Conservation (phyloP, 768 basidiomycete species). For the Boletus tylopilopsis region DNA sequence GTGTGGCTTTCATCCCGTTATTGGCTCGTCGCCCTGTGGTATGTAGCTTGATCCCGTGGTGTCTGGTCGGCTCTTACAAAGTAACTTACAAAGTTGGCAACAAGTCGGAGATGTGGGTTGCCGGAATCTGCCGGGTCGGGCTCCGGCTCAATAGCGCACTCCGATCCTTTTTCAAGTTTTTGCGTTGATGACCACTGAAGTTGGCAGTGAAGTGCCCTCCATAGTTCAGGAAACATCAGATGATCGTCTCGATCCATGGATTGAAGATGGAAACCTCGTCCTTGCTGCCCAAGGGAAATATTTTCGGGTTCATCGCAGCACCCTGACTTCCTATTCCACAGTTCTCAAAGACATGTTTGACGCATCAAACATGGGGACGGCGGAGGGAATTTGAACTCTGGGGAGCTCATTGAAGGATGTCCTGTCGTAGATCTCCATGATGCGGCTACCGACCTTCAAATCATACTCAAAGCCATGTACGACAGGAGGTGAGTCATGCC, state of each 20-base stretch:
- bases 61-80: too few species aligned
- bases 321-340: constrained; percentile 24
- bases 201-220: background rate
- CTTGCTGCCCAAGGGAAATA: constrained; percentile 22
- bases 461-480: constrained; percentile 20
- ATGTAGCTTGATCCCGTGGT: too few species aligned
- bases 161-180: too few species aligned
- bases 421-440: constrained; percentile 21
- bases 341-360: constrained; percentile 33
- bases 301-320: constrained; percentile 34
- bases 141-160: too few species aligned
- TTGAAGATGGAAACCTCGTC: constrained; percentile 32
- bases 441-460: constrained; percentile 5
- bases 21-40: too few species aligned
- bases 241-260: constrained; percentile 21
- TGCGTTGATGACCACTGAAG: background rate
- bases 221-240: background rate
- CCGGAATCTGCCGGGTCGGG: too few species aligned
- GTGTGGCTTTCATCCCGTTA: too few species aligned
- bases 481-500: constrained; percentile 10
- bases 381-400: background rate
- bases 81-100: too few species aligned
- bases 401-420: constrained; percentile 15
- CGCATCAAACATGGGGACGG: background rate
- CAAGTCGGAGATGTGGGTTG: too few species aligned